A percentile compares a stretch with the other conserved stretches of the same genome.
phyloP scores from a whole-genome alignment of 106 monocot genomes.

The Dendrobium chrysotoxum region DNA sequence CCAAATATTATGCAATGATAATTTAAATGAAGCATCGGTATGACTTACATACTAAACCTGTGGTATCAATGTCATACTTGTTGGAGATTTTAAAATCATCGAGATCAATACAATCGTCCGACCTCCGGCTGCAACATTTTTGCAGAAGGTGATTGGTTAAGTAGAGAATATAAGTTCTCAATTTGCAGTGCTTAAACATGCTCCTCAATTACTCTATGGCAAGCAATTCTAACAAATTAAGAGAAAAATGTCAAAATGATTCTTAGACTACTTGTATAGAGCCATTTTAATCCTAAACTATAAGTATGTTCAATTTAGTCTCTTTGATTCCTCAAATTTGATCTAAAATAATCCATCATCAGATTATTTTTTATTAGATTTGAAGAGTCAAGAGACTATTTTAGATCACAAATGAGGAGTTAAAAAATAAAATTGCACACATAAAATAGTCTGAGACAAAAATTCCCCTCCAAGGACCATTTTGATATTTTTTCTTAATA shows the following conservation, averaged over 20 bases:
- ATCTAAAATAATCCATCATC: no score
- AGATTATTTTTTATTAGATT: no score
- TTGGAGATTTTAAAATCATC: constrained; percentile 73
- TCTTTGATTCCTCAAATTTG: no score
- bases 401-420: no score
- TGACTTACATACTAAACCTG: constrained; percentile 84
- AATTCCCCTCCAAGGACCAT: no score
- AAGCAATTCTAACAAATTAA: not conserved
- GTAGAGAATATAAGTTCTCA: not conserved
- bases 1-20: not conserved
- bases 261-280: no score
- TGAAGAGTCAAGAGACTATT: no score
- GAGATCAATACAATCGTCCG: constrained; percentile 48
- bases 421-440: no score
- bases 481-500: not conserved
- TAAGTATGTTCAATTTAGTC: no score
- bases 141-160: not conserved
- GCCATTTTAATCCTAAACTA: no score
- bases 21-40: not conserved
- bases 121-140: constrained; percentile 56
- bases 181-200: not conserved
- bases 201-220: not conserved
- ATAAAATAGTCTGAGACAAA: no score
- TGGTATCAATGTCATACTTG: constrained; percentile 67
- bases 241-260: no score